Base-by-base conservation (phyloP, 257 asterid genomes). In the Nyctanthes arbortristis region DNA sequence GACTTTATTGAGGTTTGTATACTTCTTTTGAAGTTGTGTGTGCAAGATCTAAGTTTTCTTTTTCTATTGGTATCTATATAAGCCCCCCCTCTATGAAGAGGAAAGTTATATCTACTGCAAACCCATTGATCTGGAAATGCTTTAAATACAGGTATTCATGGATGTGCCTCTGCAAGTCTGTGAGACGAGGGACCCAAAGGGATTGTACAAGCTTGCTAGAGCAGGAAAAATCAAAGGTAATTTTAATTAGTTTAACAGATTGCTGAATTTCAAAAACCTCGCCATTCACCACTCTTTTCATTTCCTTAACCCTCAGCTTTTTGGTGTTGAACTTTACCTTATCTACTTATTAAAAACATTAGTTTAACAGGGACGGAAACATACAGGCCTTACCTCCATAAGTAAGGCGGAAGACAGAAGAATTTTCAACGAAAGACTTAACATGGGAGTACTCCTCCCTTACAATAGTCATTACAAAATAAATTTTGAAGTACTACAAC, bases 101-200 rank as follows among this genome's bases (percentile, higher is more conserved):
- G 47, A 39, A 39, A 3, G 5, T 39, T n/a, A 16, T 39, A 35
- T 62, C 30, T 70, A 65, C 43, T 54, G 47, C 28, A 30, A 67
- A 14, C 43, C n/a, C 39, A 16, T 40, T 39, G 29, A n/a, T 67
- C n/a, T 24, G 10, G 16, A 2, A 31, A 47, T 70, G 72, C 24
- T 40, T 66, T 28, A 75, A 63, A 20, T 63, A 37, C 81, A 94
- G 99, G 97, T 94, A 31, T 89, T 84, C 72, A 84, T 94, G 96
- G 91, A 94, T 65, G 97, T 89, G 61, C 96, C 99, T 76, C 80
- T 94, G 32, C 74, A 84, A 72, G 81, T 94, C 61, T 94, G 99
- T 29, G 97, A 94, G 83, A 65, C 90, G 45, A 91, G 99, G 84
- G 99, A 94, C 82, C 89, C 99, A 31, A 94, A 94, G 85, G 99